These are phyloP conservation scores for Echinosphaeria canescens DNA, from an alignment of 2,329 filamentous ascomycete species.

Conservation along the genomic window DNA sequence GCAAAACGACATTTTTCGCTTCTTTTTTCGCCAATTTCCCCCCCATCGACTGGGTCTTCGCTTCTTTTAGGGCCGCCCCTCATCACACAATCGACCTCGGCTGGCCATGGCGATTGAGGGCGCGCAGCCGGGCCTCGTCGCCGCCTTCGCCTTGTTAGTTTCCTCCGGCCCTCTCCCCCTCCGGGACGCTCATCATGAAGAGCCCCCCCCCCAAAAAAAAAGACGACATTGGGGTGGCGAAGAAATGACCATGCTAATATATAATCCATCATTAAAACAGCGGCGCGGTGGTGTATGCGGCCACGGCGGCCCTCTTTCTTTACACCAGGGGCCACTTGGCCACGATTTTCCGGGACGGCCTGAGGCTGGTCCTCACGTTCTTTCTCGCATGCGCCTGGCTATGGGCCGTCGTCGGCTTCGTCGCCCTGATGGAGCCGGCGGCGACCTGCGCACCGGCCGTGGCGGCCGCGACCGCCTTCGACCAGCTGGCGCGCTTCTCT, in stretches of 20 bases:
- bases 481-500: conserved; percentile 30
- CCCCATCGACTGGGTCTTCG: conserved; percentile 25
- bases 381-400: conserved; percentile 27
- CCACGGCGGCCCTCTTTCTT: conserved; percentile 22
- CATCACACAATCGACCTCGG: neutral
- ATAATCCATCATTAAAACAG: too few species aligned
- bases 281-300: conserved; percentile 30
- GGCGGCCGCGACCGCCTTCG: conserved; percentile 28
- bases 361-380: conserved; percentile 39
- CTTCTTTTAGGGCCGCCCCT: conserved; percentile 5
- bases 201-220: neutral
- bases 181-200: too few species aligned
- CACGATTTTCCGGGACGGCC: conserved; percentile 28
- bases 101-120: conserved; percentile 20
- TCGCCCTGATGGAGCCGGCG: conserved; percentile 22
- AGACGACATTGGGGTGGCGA: neutral
- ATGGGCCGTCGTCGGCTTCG: conserved; percentile 30
- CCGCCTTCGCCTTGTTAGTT: conserved; percentile 32
- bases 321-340: conserved; percentile 22
- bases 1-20: conserved; percentile 9
- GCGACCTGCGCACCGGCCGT: conserved; percentile 27
- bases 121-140: conserved; percentile 24
- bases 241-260: too few species aligned
- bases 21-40: conserved; percentile 11
- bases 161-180: neutral